Evolutionary conservation across 192 early-diverging fungal genomes (phyloP).

Genomic region (Coemansia sp.): DNA sequence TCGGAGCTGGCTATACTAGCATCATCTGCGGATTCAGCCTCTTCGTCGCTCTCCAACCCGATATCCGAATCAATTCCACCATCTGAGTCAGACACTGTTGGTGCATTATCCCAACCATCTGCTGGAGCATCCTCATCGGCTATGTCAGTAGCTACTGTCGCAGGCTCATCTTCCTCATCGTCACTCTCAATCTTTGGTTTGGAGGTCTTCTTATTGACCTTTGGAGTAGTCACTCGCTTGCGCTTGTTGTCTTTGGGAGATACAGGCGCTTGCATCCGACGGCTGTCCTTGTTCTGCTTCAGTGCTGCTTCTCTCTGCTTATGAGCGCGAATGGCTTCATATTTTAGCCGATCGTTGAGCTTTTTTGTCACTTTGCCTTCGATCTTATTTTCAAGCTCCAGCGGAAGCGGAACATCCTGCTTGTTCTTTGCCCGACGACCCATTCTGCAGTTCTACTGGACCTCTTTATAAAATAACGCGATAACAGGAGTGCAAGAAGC

Average conservation of each 20-base stretch:
- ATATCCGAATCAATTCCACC: conserved; percentile 47
- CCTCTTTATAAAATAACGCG: not conserved
- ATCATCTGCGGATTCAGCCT: conserved; percentile 19
- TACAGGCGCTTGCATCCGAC: not conserved
- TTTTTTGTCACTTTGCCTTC: conserved; percentile 50
- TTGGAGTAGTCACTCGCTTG: conserved; percentile 14
- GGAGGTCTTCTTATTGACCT: conserved; percentile 1
- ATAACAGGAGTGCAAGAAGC: not conserved
- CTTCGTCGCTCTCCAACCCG: conserved; percentile 36
- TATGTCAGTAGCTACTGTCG: not conserved
- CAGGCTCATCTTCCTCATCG: conserved; percentile 53
- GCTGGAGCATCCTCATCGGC: conserved; percentile 22
- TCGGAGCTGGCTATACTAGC: conserved; percentile 19
- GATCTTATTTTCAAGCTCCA: conserved; percentile 40
- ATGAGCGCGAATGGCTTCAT: conserved; percentile 23
- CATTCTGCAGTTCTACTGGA: conserved; percentile 19
- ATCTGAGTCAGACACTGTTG: conserved; percentile 55
- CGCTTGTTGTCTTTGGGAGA: conserved; percentile 18
- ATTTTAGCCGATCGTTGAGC: conserved; percentile 35
- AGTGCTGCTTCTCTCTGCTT: conserved; percentile 29
- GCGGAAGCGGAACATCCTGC: conserved; percentile 47
- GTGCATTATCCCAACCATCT: conserved; percentile 50
- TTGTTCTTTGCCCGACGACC: conserved; percentile 54
- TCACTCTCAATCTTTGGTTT: conserved; percentile 28
- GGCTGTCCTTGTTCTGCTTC: conserved; percentile 3